A percentile compares a stretch with the other conserved stretches of the same genome.
These are phyloP conservation scores for Beta corolliflora DNA, from an alignment of 179 eudicot genomes.

Conservation along the genomic window DNA sequence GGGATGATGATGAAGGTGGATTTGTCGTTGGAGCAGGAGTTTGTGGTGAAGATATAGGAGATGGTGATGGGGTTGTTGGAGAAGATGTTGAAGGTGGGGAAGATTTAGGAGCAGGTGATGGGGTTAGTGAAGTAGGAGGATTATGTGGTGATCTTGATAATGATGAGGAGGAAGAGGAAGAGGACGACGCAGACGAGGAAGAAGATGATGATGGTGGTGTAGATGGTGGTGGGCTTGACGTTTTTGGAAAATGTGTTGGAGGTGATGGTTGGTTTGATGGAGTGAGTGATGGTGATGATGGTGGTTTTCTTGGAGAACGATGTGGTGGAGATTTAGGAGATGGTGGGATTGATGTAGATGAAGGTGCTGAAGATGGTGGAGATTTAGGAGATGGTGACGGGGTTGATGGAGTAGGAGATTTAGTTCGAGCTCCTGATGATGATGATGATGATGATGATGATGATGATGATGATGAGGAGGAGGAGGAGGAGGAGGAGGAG, in stretches of 20 bases:
- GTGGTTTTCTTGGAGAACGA: background rate
- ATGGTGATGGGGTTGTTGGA: background rate
- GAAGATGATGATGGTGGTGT: background rate
- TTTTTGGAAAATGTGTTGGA: background rate
- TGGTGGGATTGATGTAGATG: background rate
- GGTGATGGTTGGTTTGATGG: background rate
- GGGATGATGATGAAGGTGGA: background rate
- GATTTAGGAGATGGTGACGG: background rate
- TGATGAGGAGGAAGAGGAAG: no score
- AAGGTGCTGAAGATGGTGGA: background rate
- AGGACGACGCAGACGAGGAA: no score
- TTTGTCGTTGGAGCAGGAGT: no score
- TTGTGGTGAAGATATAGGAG: background rate
- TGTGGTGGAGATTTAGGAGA: background rate
- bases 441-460: no score
- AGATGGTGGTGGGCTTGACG: background rate
- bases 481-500: background rate
- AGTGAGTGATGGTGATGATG: background rate
- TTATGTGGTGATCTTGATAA: no score
- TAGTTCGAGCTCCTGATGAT: background rate
- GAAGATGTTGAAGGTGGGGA: background rate
- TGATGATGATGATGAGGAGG: background rate
- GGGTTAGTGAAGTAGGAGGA: background rate
- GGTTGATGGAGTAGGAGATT: conserved; percentile 5
- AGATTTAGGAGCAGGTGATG: conserved; percentile 10